Evolutionary conservation across 106 monocot genomes (phyloP), one percentile per base, ranked within the genome.

Genomic region (Dendrobium huoshanense): DNA sequence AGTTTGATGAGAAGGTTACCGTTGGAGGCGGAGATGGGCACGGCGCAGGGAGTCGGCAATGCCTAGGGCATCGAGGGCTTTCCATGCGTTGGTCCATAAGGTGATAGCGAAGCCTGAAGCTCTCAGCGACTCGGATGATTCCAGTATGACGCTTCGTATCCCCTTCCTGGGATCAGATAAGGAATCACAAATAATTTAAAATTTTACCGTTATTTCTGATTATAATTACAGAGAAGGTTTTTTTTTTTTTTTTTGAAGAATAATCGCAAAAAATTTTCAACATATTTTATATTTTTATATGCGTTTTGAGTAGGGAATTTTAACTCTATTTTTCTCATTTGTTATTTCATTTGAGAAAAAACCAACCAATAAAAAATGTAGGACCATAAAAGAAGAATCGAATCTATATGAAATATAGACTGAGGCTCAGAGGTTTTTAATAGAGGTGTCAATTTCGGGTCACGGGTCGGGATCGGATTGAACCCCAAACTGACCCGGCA

Each of bases 41-140:
- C 9, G n/a, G 18, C 87, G 77, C 42, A 92, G 72, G 19, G 65
- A 17, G 70, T 89, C 83, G 6, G 80, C 92, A 19, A 92, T 82
- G 13, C 92, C 87, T 16, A 92, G 92, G 0, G 82, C 89, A 37
- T 89, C 89, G 37, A 92, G 70, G 0, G 89, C 92, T 42, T 54
- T 77, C 87, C 85, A 92, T 2, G 89, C 89, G 65, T 92, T 92
- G 2, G 84, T 59, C 89, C 80, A 88, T 4, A 75, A 75, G 11
- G 22, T 40, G 42, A 92, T 51, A 1, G 86, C 87, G 6, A 87
- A 89, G 41, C 91, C 91, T 0, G 81, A 13, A 4, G 89, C 56
- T 58, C 91, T 87, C 77, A 85, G 67, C 9, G 77, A 24, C 4
- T 79, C 78, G 0, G 88, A 85, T 18, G 87, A 83, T 77, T 92